These are phyloP conservation scores for Endocalyx cinctus DNA, from an alignment of 2,329 filamentous ascomycete genomes.

Conservation along the genomic window DNA sequence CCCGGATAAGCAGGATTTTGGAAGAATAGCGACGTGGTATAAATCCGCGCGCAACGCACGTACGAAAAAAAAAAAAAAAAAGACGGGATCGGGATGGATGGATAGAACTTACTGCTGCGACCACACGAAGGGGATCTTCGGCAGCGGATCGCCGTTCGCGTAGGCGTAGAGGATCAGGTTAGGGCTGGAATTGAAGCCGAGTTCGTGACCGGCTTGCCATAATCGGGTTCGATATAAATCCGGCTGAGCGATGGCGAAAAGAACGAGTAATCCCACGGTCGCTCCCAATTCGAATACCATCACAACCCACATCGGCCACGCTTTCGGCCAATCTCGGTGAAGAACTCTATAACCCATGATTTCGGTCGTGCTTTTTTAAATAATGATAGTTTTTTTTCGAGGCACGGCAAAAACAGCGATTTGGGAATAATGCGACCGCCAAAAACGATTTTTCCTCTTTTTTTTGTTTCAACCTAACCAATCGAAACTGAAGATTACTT, in stretches of 20 bases:
- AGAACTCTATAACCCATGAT: conserved; percentile 50
- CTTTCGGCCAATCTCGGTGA: conserved; percentile 54
- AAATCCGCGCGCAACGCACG: too few relatives aligned
- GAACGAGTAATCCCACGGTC: conserved; percentile 60
- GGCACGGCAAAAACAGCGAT: too few relatives aligned
- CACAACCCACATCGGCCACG: conserved; percentile 55
- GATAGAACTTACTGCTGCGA: conserved; percentile 55
- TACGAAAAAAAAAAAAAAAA: too few relatives aligned
- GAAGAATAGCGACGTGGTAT: too few relatives aligned
- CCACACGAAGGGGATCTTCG: conserved; percentile 66
- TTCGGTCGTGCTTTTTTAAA: too few relatives aligned
- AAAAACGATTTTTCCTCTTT: too few relatives aligned
- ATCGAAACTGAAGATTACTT: too few relatives aligned
- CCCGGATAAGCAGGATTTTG: too few relatives aligned
- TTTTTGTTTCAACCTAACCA: too few relatives aligned
- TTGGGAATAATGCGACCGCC: too few relatives aligned
- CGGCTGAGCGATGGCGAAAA: conserved; percentile 70
- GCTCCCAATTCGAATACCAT: conserved; percentile 63
- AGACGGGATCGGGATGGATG: not conserved
- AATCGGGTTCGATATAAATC: conserved; percentile 67
- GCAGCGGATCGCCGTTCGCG: conserved; percentile 63
- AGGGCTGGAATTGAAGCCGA: conserved; percentile 72
- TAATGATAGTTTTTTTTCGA: too few relatives aligned
- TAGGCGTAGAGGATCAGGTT: conserved; percentile 66
- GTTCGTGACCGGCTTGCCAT: conserved; percentile 67